These are phyloP conservation scores for Aeminium ludgeri DNA, from an alignment of 495 filamentous ascomycete species.

Conservation along the genomic window DNA sequence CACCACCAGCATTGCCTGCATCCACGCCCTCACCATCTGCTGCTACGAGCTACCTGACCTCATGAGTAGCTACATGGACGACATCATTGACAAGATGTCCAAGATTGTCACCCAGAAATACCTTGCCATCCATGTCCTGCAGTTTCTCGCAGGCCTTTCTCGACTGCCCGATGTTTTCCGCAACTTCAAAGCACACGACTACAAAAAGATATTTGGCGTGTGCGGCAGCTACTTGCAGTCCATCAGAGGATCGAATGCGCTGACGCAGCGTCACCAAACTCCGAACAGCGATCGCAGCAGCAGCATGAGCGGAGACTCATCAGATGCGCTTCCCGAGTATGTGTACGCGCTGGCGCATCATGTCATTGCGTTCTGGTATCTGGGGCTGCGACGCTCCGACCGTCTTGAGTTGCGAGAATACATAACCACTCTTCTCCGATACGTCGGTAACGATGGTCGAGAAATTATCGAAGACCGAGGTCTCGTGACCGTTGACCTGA, in stretches of 20 bases:
- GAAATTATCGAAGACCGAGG: constrained; percentile 79
- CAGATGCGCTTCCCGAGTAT: constrained; percentile 52
- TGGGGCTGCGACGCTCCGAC: constrained; percentile 68
- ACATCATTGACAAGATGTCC: constrained; percentile 77
- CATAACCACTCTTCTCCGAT: constrained; percentile 79
- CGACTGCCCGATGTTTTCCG: constrained; percentile 68
- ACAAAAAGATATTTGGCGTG: constrained; percentile 81
- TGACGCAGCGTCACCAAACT: constrained; percentile 26
- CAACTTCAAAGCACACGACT: constrained; percentile 76
- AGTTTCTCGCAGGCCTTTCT: constrained; percentile 76
- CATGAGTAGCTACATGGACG: constrained; percentile 61
- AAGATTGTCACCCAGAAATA: constrained; percentile 86
- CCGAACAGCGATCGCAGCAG: constrained; percentile 26
- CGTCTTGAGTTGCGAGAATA: constrained; percentile 69
- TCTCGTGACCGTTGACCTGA: constrained; percentile 84
- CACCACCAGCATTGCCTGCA: constrained; percentile 64
- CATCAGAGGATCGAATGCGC: constrained; percentile 37
- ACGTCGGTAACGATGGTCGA: constrained; percentile 51
- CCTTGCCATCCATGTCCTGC: constrained; percentile 83
- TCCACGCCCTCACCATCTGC: constrained; percentile 84
- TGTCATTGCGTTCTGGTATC: constrained; percentile 92
- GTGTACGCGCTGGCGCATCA: constrained; percentile 86
- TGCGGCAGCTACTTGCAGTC: constrained; percentile 83
- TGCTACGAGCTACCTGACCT: constrained; percentile 81
- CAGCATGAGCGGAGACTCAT: constrained; percentile 32